Base-by-base conservation (phyloP, 2,329 filamentous ascomycete species). In the Pseudopithomyces maydicus region DNA sequence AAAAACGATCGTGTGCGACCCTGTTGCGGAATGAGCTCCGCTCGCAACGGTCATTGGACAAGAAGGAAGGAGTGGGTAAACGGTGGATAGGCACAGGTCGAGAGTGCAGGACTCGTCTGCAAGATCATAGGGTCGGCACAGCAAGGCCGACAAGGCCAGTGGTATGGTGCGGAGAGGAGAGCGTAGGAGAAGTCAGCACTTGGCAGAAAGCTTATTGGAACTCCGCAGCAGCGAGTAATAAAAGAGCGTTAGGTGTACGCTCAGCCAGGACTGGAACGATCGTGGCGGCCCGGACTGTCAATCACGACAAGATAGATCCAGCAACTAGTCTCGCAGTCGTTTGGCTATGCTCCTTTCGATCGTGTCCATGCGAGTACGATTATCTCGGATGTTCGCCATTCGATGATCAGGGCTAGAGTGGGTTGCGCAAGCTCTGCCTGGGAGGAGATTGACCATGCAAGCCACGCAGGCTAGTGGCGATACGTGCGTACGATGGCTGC, bases 171-270 rank as follows among this genome's bases (percentile, higher is more conserved):
- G 47, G 47, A 50, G 47, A 50, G 41, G 39, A 29, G 22, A 29
- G n/a, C 38, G 41, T 22, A 26, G 10, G 26, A 29, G 26, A 29
- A 22, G 41, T 52, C 33, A 45, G 50, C 20, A 38, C 32, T 38
- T 52, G 32, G 41, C 50, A 23, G 39, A 41, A 43, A 45, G 41
- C 32, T 52, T 45, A 14, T 35, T 52, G 36, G 38, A n/a, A 35
- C 26, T 22, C 39, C 29, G 17, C n/a, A 12, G 23, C n/a, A 10
- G 38, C 17, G 3, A 17, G 43, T 32, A 23, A 10, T 10, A n/a
- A 20, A 19, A 11, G 15, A 39, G 35, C 46, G 19, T 29, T 29
- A 26, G n/a, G 1, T 44, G 23, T 52, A 35, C 29, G 39, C 29
- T 15, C 23, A 10, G 22, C 35, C n/a, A 35, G 47, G 35, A 17